Base-by-base conservation (phyloP, 1,284 basidiomycete species). In the Ceratobasidium papillatum region DNA sequence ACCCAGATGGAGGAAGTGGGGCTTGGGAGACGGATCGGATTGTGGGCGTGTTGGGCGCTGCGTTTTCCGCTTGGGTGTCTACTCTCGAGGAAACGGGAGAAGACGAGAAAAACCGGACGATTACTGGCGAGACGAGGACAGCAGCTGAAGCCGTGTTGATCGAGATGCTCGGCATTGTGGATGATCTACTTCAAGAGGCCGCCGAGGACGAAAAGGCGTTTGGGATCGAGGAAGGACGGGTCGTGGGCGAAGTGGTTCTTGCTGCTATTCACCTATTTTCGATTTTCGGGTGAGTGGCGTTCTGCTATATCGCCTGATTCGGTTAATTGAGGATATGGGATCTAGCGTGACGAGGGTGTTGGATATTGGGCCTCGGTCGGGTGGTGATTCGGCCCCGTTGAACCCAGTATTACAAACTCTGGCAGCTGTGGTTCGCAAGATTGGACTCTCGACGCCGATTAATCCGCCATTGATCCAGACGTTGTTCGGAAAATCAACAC, bases 21-120 rank as follows among this genome's bases (percentile, higher is more conserved):
- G 75, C 74, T 27, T 76, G 75, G 75, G 75, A 76, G 17, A 69
- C 63, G n/a, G 75, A 76, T 19, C 64, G 73, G 22, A 68, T 76
- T 34, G 58, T 62, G 25, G 66, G 61, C 43, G 64, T 74, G n/a
- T 41, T 76, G 9, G 65, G 73, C 14, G 52, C 51, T 22, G 73
- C 73, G 25, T 66, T 75, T 19, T 47, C 49, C 30, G 38, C 63
- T 12, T 76, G 75, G 75, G 74, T 54, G 4, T 34, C 36, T 2
- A 58, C 41, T 41, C 17, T 62, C 43, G 45, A 47, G 9, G 19
- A 41, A 41, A 41, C 45, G 22, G 8, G 58, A 19, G 43, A 41
- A 54, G 22, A 36, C 27, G 19, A 47, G 19, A n/a, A 3, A 3
- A 36, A 17, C 14, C 19, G 14, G 54, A 32, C 32, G 14, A 8